Evolutionary conservation across 192 early-diverging fungal species (phyloP), one percentile per base, ranked within the genome.

Genomic region (Backusella mclennaniae): DNA sequence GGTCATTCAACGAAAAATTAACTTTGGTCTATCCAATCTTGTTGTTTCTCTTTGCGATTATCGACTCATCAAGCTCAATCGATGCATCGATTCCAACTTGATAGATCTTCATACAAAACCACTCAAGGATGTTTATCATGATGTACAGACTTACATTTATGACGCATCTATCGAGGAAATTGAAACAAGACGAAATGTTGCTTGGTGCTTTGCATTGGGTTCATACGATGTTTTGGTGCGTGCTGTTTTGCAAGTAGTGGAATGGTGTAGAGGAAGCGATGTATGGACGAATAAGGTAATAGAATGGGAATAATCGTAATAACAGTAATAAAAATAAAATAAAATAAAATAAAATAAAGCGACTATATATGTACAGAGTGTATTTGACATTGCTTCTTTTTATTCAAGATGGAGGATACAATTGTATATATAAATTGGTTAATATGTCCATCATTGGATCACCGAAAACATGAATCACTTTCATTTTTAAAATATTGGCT

Each of bases 351-450:
- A 26, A 26, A 26, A 0, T 26, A 39, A 39, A 39, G 38, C 15
- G 36, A 12, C 6, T 26, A 6, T 17, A 9, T 21, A 38, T 21
- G n/a, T 33, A 35, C 17, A 11, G n/a, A 35, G 2, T 67, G 66
- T 17, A 35, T 11, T 35, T 14, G 7, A 29, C 14, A 8, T 31
- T 41, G 39, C 31, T 44, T 42, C 44, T 44, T 6, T 11, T 44
- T 12, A 8, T 71, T n/a, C 6, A 21, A 71, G 69, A 71, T 71
- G 69, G 69, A 71, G 26, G 69, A 71, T 71, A 44, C 15, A 11
- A 15, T 71, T 29, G 23, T 44, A 3, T 71, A 44, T 15, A 71
- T 71, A 38, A 71, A 71, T 46, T 71, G 36, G 39, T 12, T 71
- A 26, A 71, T 71, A 46, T 71, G 39, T 17, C 69, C 69, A 31